Conservation (phyloP, 495 filamentous ascomycete species). For the Letharia lupina region DNA sequence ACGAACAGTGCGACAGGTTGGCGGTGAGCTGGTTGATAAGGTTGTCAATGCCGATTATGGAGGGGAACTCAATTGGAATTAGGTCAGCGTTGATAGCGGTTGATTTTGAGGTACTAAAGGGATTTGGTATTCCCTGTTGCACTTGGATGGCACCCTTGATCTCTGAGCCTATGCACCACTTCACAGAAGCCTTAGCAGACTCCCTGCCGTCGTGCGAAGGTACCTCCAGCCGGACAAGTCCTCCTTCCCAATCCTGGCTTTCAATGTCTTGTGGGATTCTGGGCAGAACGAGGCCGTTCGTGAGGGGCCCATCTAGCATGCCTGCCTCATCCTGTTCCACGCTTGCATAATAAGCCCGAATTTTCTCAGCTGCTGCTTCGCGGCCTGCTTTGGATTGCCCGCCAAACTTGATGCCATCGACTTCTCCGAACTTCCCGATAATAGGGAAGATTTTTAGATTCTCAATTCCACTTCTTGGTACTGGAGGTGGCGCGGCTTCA, state of each 20-base stretch:
- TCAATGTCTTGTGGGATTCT: conserved; percentile 8
- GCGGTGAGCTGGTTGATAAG: conserved; percentile 60
- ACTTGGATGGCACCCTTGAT: conserved; percentile 62
- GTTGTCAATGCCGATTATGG: conserved; percentile 78
- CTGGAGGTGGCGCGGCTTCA: conserved; percentile 59
- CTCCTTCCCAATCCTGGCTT: conserved; percentile 52
- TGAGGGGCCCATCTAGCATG: conserved; percentile 77
- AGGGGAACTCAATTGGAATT: conserved; percentile 43
- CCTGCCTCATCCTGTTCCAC: conserved; percentile 39
- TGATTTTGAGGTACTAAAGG: conserved; percentile 41
- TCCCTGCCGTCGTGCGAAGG: conserved; percentile 37
- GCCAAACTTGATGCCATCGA: conserved; percentile 73
- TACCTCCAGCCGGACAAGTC: conserved; percentile 70
- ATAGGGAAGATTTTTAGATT: conserved; percentile 74
- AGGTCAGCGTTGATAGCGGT: conserved; percentile 43
- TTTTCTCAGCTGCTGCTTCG: conserved; percentile 54
- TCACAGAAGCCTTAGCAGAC: conserved; percentile 42
- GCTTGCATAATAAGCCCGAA: conserved; percentile 46
- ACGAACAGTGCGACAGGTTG: conserved; percentile 75
- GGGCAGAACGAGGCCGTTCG: conserved; percentile 73
- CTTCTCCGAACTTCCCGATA: conserved; percentile 41
- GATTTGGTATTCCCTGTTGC: conserved; percentile 57
- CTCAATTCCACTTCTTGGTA: conserved; percentile 45
- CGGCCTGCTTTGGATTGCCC: conserved; percentile 70
- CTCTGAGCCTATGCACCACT: conserved; percentile 73